Evolutionary conservation across 148 eudicot species (phyloP).

Genomic region (Rhododendron mucronatum): DNA sequence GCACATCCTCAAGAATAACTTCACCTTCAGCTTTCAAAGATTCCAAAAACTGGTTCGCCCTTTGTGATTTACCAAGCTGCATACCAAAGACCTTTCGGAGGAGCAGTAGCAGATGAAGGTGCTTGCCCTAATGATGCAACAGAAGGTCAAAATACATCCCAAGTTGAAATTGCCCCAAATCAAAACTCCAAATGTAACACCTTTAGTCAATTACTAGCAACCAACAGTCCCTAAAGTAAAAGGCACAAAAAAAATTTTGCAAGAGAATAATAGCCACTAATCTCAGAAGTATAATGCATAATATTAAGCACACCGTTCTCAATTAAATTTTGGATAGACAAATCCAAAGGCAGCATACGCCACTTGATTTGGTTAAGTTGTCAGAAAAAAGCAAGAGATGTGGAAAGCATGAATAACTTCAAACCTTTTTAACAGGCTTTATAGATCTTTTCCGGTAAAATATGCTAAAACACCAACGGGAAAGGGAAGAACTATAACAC

Average conservation of each 20-base stretch:
- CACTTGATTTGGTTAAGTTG: background rate
- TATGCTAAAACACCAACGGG: background rate
- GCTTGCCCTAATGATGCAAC: conserved; percentile 67
- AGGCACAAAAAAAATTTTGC: background rate
- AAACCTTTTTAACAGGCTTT: background rate
- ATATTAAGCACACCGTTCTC: background rate
- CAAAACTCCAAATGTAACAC: background rate
- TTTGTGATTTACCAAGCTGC: conserved; percentile 92
- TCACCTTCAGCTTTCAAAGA: conserved; percentile 99
- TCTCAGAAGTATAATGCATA: background rate
- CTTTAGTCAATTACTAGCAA: background rate
- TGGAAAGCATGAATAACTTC: background rate
- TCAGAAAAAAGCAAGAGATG: background rate
- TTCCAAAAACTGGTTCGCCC: conserved; percentile 81
- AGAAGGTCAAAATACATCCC: background rate
- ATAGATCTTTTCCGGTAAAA: background rate
- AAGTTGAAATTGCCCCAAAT: background rate
- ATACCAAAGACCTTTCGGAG: conserved; percentile 85
- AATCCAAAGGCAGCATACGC: background rate
- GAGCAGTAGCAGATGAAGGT: conserved; percentile 76
- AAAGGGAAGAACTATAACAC: background rate
- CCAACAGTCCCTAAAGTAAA: background rate
- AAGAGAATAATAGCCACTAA: background rate
- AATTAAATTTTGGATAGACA: background rate
- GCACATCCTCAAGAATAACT: conserved; percentile 84